Conservation (phyloP, 306 rosid species). For the Castanea sativa region DNA sequence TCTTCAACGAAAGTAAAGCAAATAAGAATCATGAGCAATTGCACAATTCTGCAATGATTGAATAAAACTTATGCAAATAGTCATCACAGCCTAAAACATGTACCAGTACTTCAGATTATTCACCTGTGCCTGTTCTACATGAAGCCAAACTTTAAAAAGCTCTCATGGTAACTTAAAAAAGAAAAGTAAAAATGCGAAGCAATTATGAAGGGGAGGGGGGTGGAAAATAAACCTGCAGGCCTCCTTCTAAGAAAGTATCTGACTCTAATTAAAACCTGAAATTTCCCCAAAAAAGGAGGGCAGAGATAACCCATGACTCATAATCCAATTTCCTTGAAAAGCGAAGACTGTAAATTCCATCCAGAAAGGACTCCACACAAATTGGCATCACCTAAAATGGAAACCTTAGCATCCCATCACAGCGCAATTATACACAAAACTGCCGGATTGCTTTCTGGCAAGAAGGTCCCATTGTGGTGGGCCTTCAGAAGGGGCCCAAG, state of each 20-base stretch:
- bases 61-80: constrained; percentile 39
- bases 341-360: constrained; percentile 33
- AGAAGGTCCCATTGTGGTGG: constrained; percentile 56
- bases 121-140: constrained; percentile 42
- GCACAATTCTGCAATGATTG: constrained; percentile 36
- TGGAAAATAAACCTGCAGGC: constrained; percentile 24
- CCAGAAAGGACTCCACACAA: constrained; percentile 27
- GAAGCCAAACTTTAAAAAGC: constrained; percentile 38
- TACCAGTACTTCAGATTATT: constrained; percentile 39
- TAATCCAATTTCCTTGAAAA: constrained; percentile 40
- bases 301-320: constrained; percentile 33
- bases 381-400: constrained; percentile 9
- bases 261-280: constrained; percentile 31
- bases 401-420: constrained; percentile 77
- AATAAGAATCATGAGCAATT: constrained; percentile 23
- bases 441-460: constrained; percentile 37
- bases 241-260: constrained; percentile 38
- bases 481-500: constrained; percentile 54
- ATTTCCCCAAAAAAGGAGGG: constrained; percentile 39
- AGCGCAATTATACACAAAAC: constrained; percentile 70
- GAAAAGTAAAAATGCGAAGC: constrained; percentile 23
- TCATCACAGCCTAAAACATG: constrained; percentile 42
- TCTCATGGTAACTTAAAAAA: constrained; percentile 29
- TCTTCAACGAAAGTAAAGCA: constrained; percentile 8
- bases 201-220: constrained; percentile 5